These are phyloP conservation scores for Tolypocladium album DNA, from an alignment of 2,329 filamentous ascomycete species.

Conservation along the genomic window DNA sequence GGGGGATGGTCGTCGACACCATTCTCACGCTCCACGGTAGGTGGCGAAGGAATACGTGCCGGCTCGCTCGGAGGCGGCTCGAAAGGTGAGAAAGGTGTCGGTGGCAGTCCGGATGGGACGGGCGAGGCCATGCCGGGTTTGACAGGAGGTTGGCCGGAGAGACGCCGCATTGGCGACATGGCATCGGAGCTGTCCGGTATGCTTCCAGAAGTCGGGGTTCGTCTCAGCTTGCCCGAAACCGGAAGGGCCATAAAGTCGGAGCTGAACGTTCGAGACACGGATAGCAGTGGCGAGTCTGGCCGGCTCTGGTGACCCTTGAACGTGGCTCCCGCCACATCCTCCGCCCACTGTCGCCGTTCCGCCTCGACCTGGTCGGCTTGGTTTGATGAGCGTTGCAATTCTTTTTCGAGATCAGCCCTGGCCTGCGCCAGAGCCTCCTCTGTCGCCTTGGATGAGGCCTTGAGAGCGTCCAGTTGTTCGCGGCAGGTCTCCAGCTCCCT, in stretches of 20 bases:
- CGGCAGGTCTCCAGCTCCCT: slow-evolving; percentile 52
- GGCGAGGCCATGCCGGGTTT: slow-evolving; percentile 29
- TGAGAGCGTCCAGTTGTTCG: slow-evolving; percentile 49
- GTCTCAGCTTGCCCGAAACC: slow-evolving; percentile 22
- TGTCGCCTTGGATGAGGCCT: slow-evolving; percentile 53
- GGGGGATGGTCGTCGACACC: slow-evolving; percentile 38
- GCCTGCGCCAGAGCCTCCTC: slow-evolving; percentile 52
- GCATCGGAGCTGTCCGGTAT: slow-evolving; percentile 30
- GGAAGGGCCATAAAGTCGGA: slow-evolving; percentile 40
- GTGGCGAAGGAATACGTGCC: slow-evolving; percentile 23
- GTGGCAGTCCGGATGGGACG: slow-evolving; percentile 22
- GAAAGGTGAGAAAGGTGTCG: slow-evolving; percentile 36
- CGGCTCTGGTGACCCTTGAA: slow-evolving; percentile 34
- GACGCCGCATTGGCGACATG: slow-evolving; percentile 31
- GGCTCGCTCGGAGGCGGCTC: slow-evolving; percentile 25
- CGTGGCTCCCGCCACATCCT: slow-evolving; percentile 32
- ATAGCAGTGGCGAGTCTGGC: slow-evolving; percentile 43
- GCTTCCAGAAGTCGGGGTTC: slow-evolving; percentile 34
- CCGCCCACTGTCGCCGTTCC: slow-evolving; percentile 39
- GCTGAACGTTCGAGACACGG: slow-evolving; percentile 40
- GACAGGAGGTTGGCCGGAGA: slow-evolving; percentile 35
- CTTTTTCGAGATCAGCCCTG: slow-evolving; percentile 38
- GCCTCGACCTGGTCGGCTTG: slow-evolving; percentile 24
- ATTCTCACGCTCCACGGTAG: slow-evolving; percentile 37
- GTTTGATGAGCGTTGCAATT: slow-evolving; percentile 21